Conservation (phyloP, 2,329 filamentous ascomycete genomes). For the Stachybotrys chlorohalonatus region DNA sequence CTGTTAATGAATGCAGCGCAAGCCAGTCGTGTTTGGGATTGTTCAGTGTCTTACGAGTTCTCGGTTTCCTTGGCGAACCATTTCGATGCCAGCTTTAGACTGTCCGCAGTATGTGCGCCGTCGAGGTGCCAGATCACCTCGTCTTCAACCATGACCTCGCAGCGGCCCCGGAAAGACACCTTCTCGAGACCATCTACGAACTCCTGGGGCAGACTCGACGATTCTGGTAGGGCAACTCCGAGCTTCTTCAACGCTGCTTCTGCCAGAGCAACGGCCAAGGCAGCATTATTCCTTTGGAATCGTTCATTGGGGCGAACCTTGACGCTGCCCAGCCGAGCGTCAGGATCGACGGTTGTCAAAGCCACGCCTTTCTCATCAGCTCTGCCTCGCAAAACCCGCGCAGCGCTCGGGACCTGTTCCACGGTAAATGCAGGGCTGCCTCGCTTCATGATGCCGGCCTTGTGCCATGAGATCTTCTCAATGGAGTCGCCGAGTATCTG, state of each 20-base stretch:
- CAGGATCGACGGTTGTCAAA: conserved; percentile 35
- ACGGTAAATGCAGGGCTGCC: conserved; percentile 50
- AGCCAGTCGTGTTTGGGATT: background rate
- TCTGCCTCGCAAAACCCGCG: conserved; percentile 36
- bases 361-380: conserved; percentile 43
- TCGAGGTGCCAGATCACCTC: conserved; percentile 77
- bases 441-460: conserved; percentile 60
- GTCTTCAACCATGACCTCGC: conserved; percentile 49
- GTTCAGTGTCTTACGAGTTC: conserved; percentile 12
- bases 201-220: conserved; percentile 42
- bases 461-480: conserved; percentile 64
- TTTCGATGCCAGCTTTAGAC: conserved; percentile 67
- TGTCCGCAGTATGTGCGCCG: conserved; percentile 87
- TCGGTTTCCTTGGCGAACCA: conserved; percentile 64
- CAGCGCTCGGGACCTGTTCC: conserved; percentile 36
- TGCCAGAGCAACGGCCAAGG: conserved; percentile 42
- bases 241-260: conserved; percentile 38
- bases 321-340: conserved; percentile 35
- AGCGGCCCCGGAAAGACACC: conserved; percentile 72
- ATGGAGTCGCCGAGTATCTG: conserved; percentile 52
- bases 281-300: conserved; percentile 53
- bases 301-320: conserved; percentile 40
- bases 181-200: conserved; percentile 67
- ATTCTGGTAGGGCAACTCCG: conserved; percentile 19
- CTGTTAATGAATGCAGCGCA: background rate